A percentile compares a stretch with the other conserved stretches of the same genome.
phyloP scores from a whole-genome alignment of 2,329 filamentous ascomycete species.

The Zasmidium cellare region DNA sequence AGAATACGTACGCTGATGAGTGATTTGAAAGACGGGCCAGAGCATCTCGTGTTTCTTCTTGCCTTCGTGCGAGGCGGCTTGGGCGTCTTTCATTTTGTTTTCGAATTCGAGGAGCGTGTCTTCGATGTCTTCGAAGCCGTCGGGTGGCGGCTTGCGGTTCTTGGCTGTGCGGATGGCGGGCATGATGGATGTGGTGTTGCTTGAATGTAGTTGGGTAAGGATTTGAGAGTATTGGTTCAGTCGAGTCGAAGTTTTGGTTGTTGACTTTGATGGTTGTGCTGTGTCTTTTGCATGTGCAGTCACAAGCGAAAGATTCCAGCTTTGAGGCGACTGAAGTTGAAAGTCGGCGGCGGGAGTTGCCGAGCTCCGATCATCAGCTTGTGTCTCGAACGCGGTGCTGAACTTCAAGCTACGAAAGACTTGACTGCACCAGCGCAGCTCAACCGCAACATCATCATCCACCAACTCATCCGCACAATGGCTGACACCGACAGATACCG shows the following conservation, averaged over 20 bases:
- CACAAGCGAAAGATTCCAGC: too few relatives aligned
- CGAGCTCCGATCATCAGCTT: background rate
- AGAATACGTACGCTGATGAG: slow-evolving; percentile 77
- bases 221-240: background rate
- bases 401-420: background rate
- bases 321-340: background rate
- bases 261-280: slow-evolving; percentile 1
- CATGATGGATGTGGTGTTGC: slow-evolving; percentile 52
- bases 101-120: slow-evolving; percentile 80
- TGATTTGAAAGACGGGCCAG: slow-evolving; percentile 98
- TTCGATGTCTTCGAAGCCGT: slow-evolving; percentile 85
- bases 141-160: slow-evolving; percentile 79
- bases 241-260: background rate
- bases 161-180: slow-evolving; percentile 73
- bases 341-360: background rate
- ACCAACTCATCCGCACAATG: slow-evolving; percentile 21
- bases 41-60: slow-evolving; percentile 87
- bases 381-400: background rate
- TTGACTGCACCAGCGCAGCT: background rate
- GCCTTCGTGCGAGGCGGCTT: slow-evolving; percentile 77
- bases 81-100: slow-evolving; percentile 94
- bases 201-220: background rate
- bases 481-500: slow-evolving; percentile 33
- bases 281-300: slow-evolving; percentile 2
- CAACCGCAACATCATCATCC: background rate